Percentiles rank a stretch among this genome's conserved stretches.
These are phyloP conservation scores for Priceomyces fermenticarens DNA, from an alignment of 805 yeast genomes.

Conservation along the genomic window DNA sequence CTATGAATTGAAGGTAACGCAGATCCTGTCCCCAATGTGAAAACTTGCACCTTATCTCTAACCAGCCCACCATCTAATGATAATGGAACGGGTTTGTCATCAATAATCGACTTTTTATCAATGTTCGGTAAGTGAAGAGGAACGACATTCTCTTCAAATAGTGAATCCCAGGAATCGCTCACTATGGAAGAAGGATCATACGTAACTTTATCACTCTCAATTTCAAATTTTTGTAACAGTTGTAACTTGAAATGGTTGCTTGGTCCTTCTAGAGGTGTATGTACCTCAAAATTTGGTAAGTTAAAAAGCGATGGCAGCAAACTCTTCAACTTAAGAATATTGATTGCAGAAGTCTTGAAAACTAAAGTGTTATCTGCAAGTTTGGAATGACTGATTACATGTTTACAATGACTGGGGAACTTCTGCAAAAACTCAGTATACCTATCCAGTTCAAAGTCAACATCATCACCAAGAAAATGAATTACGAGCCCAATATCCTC, in stretches of 20 bases:
- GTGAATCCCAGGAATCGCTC: conserved; percentile 23
- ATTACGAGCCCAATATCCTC: conserved; percentile 56
- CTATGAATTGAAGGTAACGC: conserved; percentile 83
- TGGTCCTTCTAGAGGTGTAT: conserved; percentile 10
- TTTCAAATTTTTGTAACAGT: conserved; percentile 26
- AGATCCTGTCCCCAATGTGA: conserved; percentile 90
- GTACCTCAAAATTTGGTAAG: conserved; percentile 29
- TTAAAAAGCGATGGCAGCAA: conserved; percentile 46
- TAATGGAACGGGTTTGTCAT: conserved; percentile 18
- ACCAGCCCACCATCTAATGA: conserved; percentile 17
- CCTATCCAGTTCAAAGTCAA: conserved; percentile 41
- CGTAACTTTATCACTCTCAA: conserved; percentile 20
- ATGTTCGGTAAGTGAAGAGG: conserved; percentile 14
- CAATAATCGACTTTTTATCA: conserved; percentile 14
- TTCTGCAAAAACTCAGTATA: conserved; percentile 50
- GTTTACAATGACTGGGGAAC: conserved; percentile 53
- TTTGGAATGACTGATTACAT: conserved; percentile 70
- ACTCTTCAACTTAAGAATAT: conserved; percentile 55
- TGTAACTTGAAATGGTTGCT: conserved; percentile 21
- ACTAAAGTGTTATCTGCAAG: conserved; percentile 61
- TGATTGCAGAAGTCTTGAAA: conserved; percentile 52
- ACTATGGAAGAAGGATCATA: conserved; percentile 17
- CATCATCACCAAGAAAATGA: conserved; percentile 69
- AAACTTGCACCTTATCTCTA: conserved; percentile 57
- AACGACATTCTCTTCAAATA: conserved; percentile 28